Evolutionary conservation across 1,284 basidiomycete genomes (phyloP).

Genomic region (Phlebopus sp.): DNA sequence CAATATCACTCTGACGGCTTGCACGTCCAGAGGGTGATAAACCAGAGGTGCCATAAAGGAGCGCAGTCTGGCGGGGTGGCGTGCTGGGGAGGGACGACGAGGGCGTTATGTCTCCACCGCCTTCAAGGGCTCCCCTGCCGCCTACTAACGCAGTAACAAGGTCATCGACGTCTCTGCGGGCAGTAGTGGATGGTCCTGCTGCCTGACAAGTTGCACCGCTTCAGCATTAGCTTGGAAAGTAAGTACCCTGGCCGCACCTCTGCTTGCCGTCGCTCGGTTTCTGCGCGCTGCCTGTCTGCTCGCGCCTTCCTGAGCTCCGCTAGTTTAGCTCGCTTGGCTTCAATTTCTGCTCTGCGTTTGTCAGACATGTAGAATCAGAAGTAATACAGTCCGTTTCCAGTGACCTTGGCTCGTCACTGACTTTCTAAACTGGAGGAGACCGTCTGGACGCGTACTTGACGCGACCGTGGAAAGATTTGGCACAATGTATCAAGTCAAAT

Average conservation of each 20-base stretch:
- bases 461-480: conserved; percentile 15
- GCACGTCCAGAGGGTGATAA: conserved; percentile 52
- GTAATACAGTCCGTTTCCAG: background rate
- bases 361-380: conserved; percentile 39
- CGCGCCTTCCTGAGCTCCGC: conserved; percentile 77
- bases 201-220: conserved; percentile 17
- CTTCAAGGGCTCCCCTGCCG: conserved; percentile 40
- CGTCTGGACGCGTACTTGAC: background rate
- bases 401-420: too few relatives aligned
- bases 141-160: conserved; percentile 60
- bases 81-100: conserved; percentile 71
- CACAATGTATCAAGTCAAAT: background rate
- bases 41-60: conserved; percentile 45
- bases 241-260: conserved; percentile 35
- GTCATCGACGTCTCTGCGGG: conserved; percentile 63
- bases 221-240: background rate
- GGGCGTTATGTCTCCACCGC: conserved; percentile 55
- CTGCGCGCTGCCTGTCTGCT: conserved; percentile 62
- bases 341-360: conserved; percentile 77
- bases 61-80: conserved; percentile 46
- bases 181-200: conserved; percentile 34
- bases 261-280: conserved; percentile 50
- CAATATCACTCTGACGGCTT: conserved; percentile 66
- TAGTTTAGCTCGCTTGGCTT: conserved; percentile 87
- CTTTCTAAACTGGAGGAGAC: background rate